Evolutionary conservation across 2,329 filamentous ascomycete species (phyloP), one percentile per base, ranked within the genome.

Genomic region (Huntiella savannae): DNA sequence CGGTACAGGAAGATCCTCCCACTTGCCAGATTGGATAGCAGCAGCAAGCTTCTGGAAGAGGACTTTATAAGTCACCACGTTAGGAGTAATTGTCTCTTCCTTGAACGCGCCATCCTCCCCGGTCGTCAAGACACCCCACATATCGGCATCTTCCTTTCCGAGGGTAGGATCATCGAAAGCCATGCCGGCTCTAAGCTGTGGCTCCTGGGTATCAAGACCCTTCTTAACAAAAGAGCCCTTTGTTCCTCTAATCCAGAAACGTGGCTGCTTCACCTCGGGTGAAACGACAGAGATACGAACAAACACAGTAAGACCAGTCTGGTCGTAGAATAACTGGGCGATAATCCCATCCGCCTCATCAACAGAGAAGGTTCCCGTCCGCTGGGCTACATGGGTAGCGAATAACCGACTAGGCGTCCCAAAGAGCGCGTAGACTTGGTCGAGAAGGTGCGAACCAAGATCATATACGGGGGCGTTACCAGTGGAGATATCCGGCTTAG

Each of bases 211-310:
- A 57, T 91, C 83, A 2, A 88, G 66, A 46, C 70, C 66, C 35
- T 64, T 62, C 67, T 87, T 88, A 64, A 73, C 79, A 61, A 79
- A 88, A 56, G 73, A 81, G 1, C 80, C 83, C 60, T 78, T 76
- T 13, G 73, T 73, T 16, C 83, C 83, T 19, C 82, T 68, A 7
- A 87, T 67, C 82, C 82, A 87, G 66, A 78, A 88, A 35, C 82
- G 66, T 49, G 80, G 65, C 63, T 88, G 82, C 51, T 72, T 65
- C 17, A 65, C 65, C 60, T 87, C 82, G 3, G 73, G 72, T 56
- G 75, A 82, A 43, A 84, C 65, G 16, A 81, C 72, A 57, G 82
- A 81, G 41, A 76, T 75, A 40, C 78, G 78, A 8, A 76, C 82
- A 40, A 84, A 59, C 7, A 75, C 82, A 39, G 84, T 59, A 52